Evolutionary conservation across 495 filamentous ascomycete species (phyloP), one percentile per base, ranked within the genome.

Genomic region (Penicillium paradoxum): DNA sequence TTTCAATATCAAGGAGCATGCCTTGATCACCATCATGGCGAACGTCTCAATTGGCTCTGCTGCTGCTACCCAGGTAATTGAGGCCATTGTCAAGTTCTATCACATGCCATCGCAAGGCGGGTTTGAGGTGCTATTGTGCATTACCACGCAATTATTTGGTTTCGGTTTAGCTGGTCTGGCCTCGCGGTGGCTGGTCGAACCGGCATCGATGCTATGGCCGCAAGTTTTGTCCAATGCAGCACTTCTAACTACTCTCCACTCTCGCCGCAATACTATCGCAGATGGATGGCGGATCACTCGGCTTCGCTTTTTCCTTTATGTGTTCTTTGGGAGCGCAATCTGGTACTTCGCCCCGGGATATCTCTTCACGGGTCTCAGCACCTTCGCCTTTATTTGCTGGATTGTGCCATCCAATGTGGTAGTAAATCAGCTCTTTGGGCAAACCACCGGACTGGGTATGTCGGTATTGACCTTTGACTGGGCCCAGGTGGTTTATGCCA

Each of bases 401-500:
- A 90, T 96, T 57, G 86, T 85, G 2, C 91, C 91, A 65, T 47
- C 82, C 24, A 88, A 81, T 52, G 76, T 82, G 0, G 76, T 88
- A 7, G 71, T 88, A 33, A 88, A 88, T 51, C 85, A 88, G 60
- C 52, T 89, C 9, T 88, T 88, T 60, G 85, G 86, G 0, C 81
- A 80, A 45, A 65, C 62, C 9, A 84, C 83, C 3, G 86, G 86
- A 0, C 58, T 89, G 18, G 90, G 90, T 2, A 76, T 96, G 53
- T 92, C 93, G 45, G 83, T 91, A 4, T 60, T 96, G 60, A 96
- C 91, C 0, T 96, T 96, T 54, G 91, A 96, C 70, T 96, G 91
- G 91, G 83, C 87, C 0, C 91, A 96, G 69, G 84, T 96, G 37
- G 89, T 91, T 8, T 95, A 91, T 49, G 71, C 72, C 58, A 95